Percentiles rank a stretch among this genome's conserved stretches.
Conservation (phyloP, 805 yeast species). For the Starmerella vaccinii region DNA sequence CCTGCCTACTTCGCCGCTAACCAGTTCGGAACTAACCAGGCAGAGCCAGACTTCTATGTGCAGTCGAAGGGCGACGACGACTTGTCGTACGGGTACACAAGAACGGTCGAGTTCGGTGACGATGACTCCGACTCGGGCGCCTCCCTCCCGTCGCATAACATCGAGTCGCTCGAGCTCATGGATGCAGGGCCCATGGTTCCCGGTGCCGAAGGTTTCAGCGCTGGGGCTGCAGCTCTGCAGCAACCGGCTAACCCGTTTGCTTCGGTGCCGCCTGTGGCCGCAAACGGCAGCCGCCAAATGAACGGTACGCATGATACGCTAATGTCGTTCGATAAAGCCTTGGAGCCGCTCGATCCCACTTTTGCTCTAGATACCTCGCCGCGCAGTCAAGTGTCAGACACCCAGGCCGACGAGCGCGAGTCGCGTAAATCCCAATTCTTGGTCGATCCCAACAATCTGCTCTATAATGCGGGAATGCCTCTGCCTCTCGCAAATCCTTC, state of each 20-base stretch:
- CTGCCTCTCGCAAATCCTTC: neutral
- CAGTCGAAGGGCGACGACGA: neutral
- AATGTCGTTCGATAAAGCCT: neutral
- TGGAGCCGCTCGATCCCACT: slow-evolving; percentile 1
- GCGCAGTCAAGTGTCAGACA: neutral
- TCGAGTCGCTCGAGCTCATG: neutral
- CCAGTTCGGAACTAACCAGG: neutral
- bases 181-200: neutral
- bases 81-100: neutral
- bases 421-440: neutral
- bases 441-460: neutral
- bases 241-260: neutral
- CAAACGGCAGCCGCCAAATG: neutral
- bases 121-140: slow-evolving; percentile 5
- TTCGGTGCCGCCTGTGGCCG: neutral
- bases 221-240: neutral
- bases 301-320: neutral
- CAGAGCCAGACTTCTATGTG: neutral
- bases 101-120: neutral
- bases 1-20: no score
- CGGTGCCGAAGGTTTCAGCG: neutral
- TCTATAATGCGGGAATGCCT: neutral
- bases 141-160: neutral
- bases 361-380: neutral
- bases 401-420: neutral